phyloP scores from a whole-genome alignment of 2,329 filamentous ascomycete genomes.

The Phaeosphaeriaceae sp. region DNA sequence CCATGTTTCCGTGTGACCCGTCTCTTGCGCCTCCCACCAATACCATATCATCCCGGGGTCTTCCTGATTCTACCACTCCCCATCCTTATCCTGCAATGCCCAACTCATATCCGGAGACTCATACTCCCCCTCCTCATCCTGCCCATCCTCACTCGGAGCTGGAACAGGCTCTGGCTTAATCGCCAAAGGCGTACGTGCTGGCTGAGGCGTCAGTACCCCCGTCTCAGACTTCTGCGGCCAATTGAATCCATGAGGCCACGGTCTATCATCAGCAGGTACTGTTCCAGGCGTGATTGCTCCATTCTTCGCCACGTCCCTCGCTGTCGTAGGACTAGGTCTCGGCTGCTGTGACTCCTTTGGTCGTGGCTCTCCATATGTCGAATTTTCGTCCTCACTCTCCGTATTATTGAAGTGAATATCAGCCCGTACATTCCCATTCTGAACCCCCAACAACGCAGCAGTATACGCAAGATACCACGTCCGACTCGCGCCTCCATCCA shows the following conservation, averaged over 20 bases:
- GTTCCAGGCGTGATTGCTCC: not conserved
- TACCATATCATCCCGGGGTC: not conserved
- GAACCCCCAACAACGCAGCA: slow-evolving; percentile 35
- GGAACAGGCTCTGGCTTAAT: not conserved
- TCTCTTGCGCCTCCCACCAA: not conserved
- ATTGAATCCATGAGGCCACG: slow-evolving; percentile 7
- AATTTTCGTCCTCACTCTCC: no score
- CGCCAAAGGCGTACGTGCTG: not conserved
- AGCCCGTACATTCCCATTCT: not conserved
- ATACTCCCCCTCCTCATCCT: not conserved
- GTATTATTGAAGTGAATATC: slow-evolving; percentile 2
- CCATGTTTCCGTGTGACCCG: not conserved
- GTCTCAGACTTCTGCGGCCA: slow-evolving; percentile 4
- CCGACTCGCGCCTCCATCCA: slow-evolving; percentile 78
- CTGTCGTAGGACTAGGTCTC: not conserved
- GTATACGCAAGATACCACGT: slow-evolving; percentile 51
- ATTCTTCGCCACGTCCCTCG: no score
- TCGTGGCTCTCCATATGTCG: no score
- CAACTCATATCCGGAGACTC: slow-evolving; percentile 10
- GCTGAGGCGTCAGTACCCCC: not conserved
- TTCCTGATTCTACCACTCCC: not conserved
- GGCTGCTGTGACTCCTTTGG: not conserved
- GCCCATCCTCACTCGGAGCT: not conserved
- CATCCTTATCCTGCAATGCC: slow-evolving; percentile 5
- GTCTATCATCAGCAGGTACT: not conserved